Percentiles rank a stretch among this genome's conserved stretches.
These are phyloP conservation scores for Lotus japonicus DNA, from an alignment of 306 rosid genomes.

Conservation along the genomic window DNA sequence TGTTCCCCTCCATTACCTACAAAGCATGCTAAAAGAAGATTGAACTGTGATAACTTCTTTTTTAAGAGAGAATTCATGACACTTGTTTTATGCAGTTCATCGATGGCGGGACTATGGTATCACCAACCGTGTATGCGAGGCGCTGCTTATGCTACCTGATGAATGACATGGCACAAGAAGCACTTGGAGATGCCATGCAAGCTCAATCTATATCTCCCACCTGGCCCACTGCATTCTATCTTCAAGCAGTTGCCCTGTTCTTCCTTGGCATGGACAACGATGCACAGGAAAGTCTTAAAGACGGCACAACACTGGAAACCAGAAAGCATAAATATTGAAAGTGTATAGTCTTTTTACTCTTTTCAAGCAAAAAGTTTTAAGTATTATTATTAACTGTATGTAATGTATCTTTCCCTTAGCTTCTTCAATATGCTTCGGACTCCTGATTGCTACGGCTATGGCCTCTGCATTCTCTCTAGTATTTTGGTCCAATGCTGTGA, in stretches of 20 bases:
- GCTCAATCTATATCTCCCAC: constrained; percentile 81
- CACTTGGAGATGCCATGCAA: constrained; percentile 98
- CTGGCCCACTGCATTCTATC: constrained; percentile 88
- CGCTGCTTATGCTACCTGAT: constrained; percentile 90
- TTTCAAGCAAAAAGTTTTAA: constrained; percentile 17
- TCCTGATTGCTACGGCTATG: not conserved
- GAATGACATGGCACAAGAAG: constrained; percentile 91
- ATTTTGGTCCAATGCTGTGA: constrained; percentile 18
- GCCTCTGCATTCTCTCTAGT: not conserved
- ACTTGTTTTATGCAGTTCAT: constrained; percentile 58
- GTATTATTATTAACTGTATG: constrained; percentile 21
- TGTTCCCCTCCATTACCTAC: not conserved
- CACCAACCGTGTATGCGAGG: constrained; percentile 85
- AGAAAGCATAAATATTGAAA: constrained; percentile 55
- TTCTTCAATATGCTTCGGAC: constrained; percentile 19
- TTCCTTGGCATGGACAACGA: constrained; percentile 96
- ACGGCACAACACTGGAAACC: constrained; percentile 76
- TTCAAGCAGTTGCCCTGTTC: constrained; percentile 88
- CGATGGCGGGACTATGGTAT: constrained; percentile 88
- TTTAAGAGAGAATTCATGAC: not conserved
- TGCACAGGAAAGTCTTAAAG: constrained; percentile 90
- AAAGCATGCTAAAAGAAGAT: not conserved
- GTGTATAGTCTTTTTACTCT: constrained; percentile 44
- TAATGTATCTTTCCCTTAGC: constrained; percentile 34
- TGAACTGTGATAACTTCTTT: not conserved